These are phyloP conservation scores for Meyerozyma sp. DNA, from an alignment of 1,139 yeast species.

Conservation along the genomic window DNA sequence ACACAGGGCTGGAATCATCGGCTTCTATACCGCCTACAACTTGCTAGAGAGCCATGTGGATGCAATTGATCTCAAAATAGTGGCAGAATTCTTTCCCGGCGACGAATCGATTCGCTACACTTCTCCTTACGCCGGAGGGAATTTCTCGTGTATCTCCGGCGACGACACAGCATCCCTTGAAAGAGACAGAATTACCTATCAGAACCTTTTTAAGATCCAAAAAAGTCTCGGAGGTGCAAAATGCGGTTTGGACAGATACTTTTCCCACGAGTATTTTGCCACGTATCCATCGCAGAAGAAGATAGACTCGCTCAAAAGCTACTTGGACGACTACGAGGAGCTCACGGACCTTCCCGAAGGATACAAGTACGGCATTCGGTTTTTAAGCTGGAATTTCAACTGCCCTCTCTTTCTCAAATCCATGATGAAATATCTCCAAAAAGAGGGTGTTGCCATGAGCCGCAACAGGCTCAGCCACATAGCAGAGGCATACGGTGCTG, in stretches of 20 bases:
- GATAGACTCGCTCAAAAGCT: constrained; percentile 37
- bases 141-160: constrained; percentile 62
- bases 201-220: constrained; percentile 39
- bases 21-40: constrained; percentile 47
- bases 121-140: constrained; percentile 80
- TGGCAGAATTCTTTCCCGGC: constrained; percentile 67
- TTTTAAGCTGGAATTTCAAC: constrained; percentile 61
- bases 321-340: constrained; percentile 38
- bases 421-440: constrained; percentile 29
- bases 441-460: constrained; percentile 44
- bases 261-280: constrained; percentile 55
- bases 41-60: constrained; percentile 42
- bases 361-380: constrained; percentile 47
- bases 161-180: constrained; percentile 45
- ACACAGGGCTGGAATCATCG: background rate
- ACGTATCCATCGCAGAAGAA: constrained; percentile 36
- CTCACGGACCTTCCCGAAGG: constrained; percentile 42
- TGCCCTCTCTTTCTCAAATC: constrained; percentile 53
- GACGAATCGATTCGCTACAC: constrained; percentile 67
- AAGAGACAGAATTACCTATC: constrained; percentile 54
- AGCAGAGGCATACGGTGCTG: constrained; percentile 40
- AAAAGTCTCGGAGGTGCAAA: constrained; percentile 42
- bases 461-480: constrained; percentile 45
- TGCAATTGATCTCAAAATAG: constrained; percentile 46
- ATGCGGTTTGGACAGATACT: constrained; percentile 51